These are phyloP conservation scores for Talaromyces nanjingensis DNA, from an alignment of 495 filamentous ascomycete genomes.

Conservation along the genomic window DNA sequence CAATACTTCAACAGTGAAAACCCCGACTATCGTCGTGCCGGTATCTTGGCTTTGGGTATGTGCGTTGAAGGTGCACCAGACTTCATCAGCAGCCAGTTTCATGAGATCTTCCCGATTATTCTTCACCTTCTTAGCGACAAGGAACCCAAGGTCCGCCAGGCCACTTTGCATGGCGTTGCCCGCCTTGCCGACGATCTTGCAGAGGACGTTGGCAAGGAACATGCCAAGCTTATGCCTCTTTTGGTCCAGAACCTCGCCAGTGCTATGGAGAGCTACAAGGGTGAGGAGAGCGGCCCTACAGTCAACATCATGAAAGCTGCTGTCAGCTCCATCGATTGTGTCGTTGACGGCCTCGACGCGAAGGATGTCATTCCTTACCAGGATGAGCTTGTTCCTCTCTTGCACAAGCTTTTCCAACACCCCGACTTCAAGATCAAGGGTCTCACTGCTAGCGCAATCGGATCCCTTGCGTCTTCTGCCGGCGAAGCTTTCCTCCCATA, in stretches of 20 bases:
- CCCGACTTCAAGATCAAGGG: slow-evolving; percentile 85
- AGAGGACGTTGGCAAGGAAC: slow-evolving; percentile 77
- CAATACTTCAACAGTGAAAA: slow-evolving; percentile 66
- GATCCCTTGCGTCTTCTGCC: slow-evolving; percentile 78
- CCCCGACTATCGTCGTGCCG: slow-evolving; percentile 76
- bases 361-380: slow-evolving; percentile 78
- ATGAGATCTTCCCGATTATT: slow-evolving; percentile 77
- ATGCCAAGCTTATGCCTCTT: slow-evolving; percentile 72
- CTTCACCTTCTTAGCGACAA: slow-evolving; percentile 78
- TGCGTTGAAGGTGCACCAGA: slow-evolving; percentile 95
- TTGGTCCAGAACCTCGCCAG: slow-evolving; percentile 83
- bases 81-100: slow-evolving; percentile 85
- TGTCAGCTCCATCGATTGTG: slow-evolving; percentile 84
- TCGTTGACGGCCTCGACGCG: slow-evolving; percentile 82
- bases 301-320: slow-evolving; percentile 80
- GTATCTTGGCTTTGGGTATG: slow-evolving; percentile 86
- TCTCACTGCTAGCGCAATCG: slow-evolving; percentile 80
- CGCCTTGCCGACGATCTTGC: slow-evolving; percentile 88
- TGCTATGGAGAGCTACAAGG: slow-evolving; percentile 60
- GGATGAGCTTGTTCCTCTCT: slow-evolving; percentile 69
- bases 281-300: slow-evolving; percentile 50
- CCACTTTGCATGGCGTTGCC: slow-evolving; percentile 77
- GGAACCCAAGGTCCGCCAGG: slow-evolving; percentile 74
- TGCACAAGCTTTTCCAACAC: slow-evolving; percentile 73
- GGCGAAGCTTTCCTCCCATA: slow-evolving; percentile 80